Base-by-base conservation (phyloP, 2,329 filamentous ascomycete species). In the Hymenoscyphus occultus region DNA sequence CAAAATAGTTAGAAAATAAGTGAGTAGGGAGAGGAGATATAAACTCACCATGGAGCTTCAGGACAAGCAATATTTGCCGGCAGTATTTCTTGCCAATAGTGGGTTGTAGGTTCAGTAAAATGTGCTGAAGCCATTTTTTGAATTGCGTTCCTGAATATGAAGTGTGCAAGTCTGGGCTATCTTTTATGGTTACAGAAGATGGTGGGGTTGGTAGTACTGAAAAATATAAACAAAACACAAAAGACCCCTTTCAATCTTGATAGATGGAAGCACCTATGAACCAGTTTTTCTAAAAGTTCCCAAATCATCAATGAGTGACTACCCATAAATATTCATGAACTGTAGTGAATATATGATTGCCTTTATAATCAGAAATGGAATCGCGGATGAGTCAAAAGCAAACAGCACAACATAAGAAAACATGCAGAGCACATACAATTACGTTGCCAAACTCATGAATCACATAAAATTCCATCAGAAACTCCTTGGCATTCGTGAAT, bases 21-120 rank as follows among this genome's bases (percentile, higher is more conserved):
- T 13, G 22, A 12, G 12, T 22, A 3, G 5, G 45, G 12, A 22
- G 45, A 51, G 19, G 22, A 22, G 3, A n/a, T 51, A 51, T n/a
- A 28, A 51, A 5, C 45, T 7, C 19, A 62, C 60, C 66, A 73
- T 19, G 71, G 70, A 5, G 69, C 22, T 13, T 51, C 19, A 10
- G 56, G 32, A 14, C 28, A 16, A 7, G 54, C 3, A 12, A 60
- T 39, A 51, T 35, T 22, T 32, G 39, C 54, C 19, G 68, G 60
- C 1, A 70, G 51, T 10, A 72, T 68, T 39, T 68, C 59, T 67
- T 74, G 71, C 72, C 71, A 74, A 63, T 72, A 74, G 16, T 61
- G 4, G 2, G 71, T 73, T 48, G 71, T 74, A 28, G 71, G 66
- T 40, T 72, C 69, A 10, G 68, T 72, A 60, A 71, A 74, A 19